phyloP scores from a whole-genome alignment of 2,329 filamentous ascomycete species.

The Clonostachys chloroleuca region DNA sequence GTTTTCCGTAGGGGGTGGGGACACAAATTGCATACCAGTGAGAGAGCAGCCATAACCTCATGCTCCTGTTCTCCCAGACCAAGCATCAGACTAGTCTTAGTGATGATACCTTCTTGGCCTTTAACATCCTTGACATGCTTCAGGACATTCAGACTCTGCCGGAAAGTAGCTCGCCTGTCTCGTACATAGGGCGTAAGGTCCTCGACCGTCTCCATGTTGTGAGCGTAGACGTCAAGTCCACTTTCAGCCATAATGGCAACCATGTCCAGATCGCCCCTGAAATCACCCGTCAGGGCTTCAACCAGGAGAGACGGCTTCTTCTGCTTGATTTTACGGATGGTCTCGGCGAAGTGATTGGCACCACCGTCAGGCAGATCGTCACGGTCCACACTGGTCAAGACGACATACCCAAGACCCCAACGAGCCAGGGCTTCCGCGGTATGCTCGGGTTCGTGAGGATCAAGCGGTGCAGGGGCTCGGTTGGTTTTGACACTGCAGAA shows the following conservation, averaged over 20 bases:
- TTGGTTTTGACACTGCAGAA: conserved; percentile 97
- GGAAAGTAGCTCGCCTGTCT: conserved; percentile 84
- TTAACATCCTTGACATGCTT: conserved; percentile 75
- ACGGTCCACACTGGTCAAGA: conserved; percentile 88
- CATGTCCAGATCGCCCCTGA: conserved; percentile 80
- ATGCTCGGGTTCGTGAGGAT: conserved; percentile 95
- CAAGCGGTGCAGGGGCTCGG: conserved; percentile 70
- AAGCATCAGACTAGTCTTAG: conserved; percentile 98
- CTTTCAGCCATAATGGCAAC: conserved; percentile 79
- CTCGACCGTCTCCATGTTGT: conserved; percentile 96
- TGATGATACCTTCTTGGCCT: conserved; percentile 69
- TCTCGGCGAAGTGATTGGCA: conserved; percentile 86
- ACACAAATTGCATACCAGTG: conserved; percentile 41
- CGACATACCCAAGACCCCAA: conserved; percentile 95
- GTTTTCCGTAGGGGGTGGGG: neutral
- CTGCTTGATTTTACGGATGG: conserved; percentile 87
- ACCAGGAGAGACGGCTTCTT: conserved; percentile 75
- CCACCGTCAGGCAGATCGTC: conserved; percentile 90
- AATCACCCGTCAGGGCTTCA: conserved; percentile 85
- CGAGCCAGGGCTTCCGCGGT: conserved; percentile 87
- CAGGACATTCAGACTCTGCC: conserved; percentile 78
- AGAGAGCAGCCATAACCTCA: conserved; percentile 79
- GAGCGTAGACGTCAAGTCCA: conserved; percentile 92
- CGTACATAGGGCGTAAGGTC: conserved; percentile 84
- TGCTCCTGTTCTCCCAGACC: conserved; percentile 89